phyloP scores from a whole-genome alignment of 2,329 filamentous ascomycete genomes.

The Penicillium sp. region DNA sequence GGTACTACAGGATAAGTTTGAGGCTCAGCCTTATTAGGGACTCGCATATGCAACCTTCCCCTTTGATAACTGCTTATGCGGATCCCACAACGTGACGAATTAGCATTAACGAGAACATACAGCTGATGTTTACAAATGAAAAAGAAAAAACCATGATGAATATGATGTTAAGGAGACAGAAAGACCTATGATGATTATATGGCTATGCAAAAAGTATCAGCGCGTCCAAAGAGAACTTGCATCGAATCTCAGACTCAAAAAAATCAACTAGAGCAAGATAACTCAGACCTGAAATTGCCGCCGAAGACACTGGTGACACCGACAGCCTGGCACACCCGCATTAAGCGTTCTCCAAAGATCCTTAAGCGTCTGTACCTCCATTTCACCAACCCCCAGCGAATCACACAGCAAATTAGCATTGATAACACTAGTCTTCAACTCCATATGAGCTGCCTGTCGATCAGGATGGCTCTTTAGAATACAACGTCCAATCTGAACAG shows the following conservation, averaged over 20 bases:
- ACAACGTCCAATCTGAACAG: neutral
- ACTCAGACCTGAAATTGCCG: neutral
- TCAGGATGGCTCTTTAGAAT: neutral
- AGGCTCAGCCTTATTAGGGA: neutral
- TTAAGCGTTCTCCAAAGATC: neutral
- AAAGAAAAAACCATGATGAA: too few species aligned
- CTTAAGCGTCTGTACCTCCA: neutral
- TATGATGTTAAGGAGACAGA: too few species aligned
- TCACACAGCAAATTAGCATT: neutral
- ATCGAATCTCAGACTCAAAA: neutral
- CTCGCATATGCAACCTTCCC: neutral
- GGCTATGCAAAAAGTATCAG: too few species aligned
- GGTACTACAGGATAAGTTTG: neutral
- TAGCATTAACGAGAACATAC: neutral
- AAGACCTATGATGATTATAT: too few species aligned
- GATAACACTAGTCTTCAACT: neutral
- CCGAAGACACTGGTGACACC: neutral
- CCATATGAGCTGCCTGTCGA: constrained; percentile 1
- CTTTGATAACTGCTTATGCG: neutral
- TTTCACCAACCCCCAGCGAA: neutral
- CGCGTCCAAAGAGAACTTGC: too few species aligned
- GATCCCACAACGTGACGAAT: neutral
- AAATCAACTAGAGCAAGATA: neutral
- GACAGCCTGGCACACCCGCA: neutral
- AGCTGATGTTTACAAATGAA: too few species aligned